Conservation (phyloP, 2,329 filamentous ascomycete species). For the Helicocarpus griseus region DNA sequence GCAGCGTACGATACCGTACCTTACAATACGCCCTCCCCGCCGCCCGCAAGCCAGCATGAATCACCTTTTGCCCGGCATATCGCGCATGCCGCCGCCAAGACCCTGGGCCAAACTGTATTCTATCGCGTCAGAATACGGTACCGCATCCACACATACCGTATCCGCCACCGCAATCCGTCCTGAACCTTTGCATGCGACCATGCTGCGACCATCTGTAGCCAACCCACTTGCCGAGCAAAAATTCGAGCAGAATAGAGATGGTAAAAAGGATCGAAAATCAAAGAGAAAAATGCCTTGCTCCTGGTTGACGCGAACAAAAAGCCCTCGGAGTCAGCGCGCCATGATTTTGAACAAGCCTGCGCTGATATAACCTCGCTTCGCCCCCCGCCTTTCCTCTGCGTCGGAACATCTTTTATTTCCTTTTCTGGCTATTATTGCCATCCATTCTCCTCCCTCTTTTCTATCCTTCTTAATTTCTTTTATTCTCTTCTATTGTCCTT, state of each 20-base stretch:
- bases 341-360: slow-evolving; percentile 7
- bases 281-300: not conserved
- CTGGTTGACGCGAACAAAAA: not conserved
- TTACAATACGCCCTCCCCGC: not conserved
- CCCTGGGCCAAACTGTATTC: not conserved
- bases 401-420: slow-evolving; percentile 8
- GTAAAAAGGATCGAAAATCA: not conserved
- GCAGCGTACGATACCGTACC: not conserved
- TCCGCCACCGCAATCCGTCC: slow-evolving; percentile 3
- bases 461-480: slow-evolving; percentile 10
- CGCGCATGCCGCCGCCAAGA: not conserved
- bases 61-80: not conserved
- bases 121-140: not conserved
- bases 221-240: slow-evolving; percentile 2
- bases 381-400: slow-evolving; percentile 12
- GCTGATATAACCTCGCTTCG: slow-evolving; percentile 12
- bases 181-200: slow-evolving; percentile 9
- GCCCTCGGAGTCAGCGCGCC: slow-evolving; percentile 7
- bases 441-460: slow-evolving; percentile 14
- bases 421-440: slow-evolving; percentile 10
- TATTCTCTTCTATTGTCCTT: slow-evolving; percentile 9
- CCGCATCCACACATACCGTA: not conserved
- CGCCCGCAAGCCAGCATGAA: not conserved
- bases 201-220: slow-evolving; percentile 9
- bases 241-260: not conserved